These are phyloP conservation scores for Colletotrichum aenigma DNA, from an alignment of 2,329 filamentous ascomycete genomes.

Conservation along the genomic window DNA sequence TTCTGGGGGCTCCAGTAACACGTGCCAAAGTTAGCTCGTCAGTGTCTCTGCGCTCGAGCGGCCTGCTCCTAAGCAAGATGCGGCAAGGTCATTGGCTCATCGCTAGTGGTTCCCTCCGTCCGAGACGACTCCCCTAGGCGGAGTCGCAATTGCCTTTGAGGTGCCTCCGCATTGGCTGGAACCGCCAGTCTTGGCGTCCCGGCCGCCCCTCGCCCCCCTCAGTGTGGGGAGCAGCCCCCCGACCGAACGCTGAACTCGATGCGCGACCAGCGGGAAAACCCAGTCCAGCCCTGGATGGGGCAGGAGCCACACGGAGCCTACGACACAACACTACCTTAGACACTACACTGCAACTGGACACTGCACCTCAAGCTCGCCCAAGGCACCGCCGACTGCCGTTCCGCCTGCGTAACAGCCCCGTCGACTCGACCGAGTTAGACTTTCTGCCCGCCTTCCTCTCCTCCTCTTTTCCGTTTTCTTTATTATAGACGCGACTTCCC, in stretches of 20 bases:
- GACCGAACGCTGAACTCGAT: background rate
- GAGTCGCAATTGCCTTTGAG: conserved; percentile 12
- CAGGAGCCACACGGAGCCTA: background rate
- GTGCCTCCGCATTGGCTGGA: conserved; percentile 19
- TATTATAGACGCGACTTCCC: background rate
- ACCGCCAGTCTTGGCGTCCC: conserved; percentile 4
- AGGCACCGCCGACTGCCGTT: background rate
- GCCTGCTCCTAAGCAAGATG: background rate
- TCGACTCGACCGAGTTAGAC: background rate
- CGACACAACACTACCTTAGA: background rate
- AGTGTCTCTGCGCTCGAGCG: background rate
- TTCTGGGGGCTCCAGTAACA: background rate
- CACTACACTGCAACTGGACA: background rate
- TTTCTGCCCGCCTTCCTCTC: background rate
- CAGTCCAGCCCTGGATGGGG: background rate
- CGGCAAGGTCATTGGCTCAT: background rate
- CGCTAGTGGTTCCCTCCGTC: conserved; percentile 22
- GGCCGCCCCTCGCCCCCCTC: conserved; percentile 14
- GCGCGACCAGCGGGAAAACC: conserved; percentile 6
- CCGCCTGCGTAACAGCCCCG: background rate
- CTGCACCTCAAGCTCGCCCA: background rate
- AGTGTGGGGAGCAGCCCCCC: conserved; percentile 10
- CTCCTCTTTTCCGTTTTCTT: background rate
- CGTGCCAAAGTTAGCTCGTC: conserved; percentile 2
- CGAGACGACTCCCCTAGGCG: conserved; percentile 16